Percentiles rank a stretch among this genome's conserved stretches.
Conservation (phyloP, 331 rosid species). For the Quercus phellos region DNA sequence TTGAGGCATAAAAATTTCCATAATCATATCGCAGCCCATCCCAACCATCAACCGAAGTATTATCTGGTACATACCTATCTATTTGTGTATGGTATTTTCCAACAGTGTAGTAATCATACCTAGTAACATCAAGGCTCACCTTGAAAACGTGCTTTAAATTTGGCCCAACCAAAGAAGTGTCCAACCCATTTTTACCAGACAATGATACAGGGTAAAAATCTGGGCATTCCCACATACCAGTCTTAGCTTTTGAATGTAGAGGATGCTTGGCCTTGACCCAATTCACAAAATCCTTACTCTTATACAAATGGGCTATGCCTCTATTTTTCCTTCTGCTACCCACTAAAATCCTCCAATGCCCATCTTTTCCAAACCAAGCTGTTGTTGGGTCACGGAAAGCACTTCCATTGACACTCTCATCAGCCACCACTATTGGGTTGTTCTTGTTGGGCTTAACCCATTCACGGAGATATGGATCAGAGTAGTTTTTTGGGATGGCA, state of each 20-base stretch:
- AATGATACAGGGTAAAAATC: conserved; percentile 66
- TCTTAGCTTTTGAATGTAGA: conserved; percentile 35
- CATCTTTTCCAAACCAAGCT: conserved; percentile 50
- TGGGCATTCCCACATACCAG: conserved; percentile 98
- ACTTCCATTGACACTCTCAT: conserved; percentile 19
- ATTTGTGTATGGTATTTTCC: conserved; percentile 33
- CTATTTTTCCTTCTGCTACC: conserved; percentile 45
- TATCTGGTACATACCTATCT: conserved; percentile 55
- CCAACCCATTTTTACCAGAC: conserved; percentile 37
- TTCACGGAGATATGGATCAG: conserved; percentile 25
- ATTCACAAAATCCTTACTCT: conserved; percentile 43
- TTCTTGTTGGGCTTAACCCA: conserved; percentile 40
- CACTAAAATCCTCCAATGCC: conserved; percentile 58
- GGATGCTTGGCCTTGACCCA: conserved; percentile 76
- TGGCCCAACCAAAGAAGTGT: conserved; percentile 27
- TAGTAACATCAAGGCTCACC: conserved; percentile 68
- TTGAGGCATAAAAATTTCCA: conserved; percentile 89
- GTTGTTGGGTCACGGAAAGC: conserved; percentile 86
- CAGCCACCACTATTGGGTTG: conserved; percentile 40
- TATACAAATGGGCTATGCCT: conserved; percentile 61
- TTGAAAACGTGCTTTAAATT: conserved; percentile 60
- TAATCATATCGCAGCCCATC: conserved; percentile 75
- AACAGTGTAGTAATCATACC: conserved; percentile 70
- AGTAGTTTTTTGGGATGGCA: conserved; percentile 25
- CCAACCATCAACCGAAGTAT: conserved; percentile 59